Conservation (phyloP, 371 early-diverging fungal genomes). For the Saksenaea vasiformis region DNA sequence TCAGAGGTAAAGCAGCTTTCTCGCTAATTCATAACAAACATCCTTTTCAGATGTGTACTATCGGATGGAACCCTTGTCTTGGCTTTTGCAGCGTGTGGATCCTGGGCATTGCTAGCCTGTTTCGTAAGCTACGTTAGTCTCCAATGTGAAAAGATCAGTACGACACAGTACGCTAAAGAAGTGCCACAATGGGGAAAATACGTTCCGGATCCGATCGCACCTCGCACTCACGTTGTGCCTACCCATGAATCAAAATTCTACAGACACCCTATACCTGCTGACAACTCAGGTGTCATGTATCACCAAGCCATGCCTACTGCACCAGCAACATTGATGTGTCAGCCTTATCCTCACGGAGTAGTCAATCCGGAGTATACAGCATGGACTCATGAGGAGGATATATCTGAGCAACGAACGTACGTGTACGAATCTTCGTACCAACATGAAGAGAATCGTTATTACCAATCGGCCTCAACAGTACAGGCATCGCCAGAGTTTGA, state of each 20-base stretch:
- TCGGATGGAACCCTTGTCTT: neutral
- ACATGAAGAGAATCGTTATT: neutral
- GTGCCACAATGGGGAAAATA: constrained; percentile 2
- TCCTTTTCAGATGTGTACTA: neutral
- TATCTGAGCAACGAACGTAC: too few species aligned
- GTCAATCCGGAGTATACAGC: too few species aligned
- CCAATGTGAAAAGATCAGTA: neutral
- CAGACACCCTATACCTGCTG: neutral
- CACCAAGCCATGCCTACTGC: too few species aligned
- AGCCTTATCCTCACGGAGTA: too few species aligned
- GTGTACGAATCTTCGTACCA: neutral
- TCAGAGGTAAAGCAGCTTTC: neutral
- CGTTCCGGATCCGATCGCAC: neutral
- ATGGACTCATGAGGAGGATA: too few species aligned
- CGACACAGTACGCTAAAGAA: neutral
- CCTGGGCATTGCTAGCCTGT: neutral
- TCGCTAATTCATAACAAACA: neutral
- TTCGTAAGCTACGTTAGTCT: neutral
- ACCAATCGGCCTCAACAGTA: neutral
- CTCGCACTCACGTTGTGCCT: neutral
- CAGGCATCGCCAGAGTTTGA: neutral
- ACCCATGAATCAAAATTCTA: neutral
- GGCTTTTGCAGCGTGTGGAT: neutral
- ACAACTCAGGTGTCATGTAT: neutral
- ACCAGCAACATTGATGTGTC: too few species aligned